Conservation (phyloP, 495 filamentous ascomycete genomes). For the Hyaloscypha variabilis region DNA sequence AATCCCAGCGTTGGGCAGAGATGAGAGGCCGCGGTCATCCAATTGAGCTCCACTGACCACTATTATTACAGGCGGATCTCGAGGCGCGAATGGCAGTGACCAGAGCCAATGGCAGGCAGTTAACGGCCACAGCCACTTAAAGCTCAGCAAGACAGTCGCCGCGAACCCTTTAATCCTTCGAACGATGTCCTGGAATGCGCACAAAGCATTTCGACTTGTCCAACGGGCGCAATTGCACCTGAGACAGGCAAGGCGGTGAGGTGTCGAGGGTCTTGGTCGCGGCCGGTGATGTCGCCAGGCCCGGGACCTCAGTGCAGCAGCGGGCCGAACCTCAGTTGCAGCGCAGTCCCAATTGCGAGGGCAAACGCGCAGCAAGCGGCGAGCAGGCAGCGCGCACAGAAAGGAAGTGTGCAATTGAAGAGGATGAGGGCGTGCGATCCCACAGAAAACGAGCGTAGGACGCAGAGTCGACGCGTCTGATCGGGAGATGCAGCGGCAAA, state of each 20-base stretch:
- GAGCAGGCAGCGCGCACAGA: not conserved
- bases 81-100: constrained; percentile 26
- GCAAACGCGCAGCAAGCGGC: constrained; percentile 15
- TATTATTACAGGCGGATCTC: constrained; percentile 31
- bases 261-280: constrained; percentile 2
- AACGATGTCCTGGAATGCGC: constrained; percentile 30
- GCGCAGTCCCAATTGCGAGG: constrained; percentile 17
- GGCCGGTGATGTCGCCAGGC: not conserved
- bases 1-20: constrained; percentile 2
- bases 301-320: not conserved
- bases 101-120: constrained; percentile 8
- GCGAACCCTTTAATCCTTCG: constrained; percentile 34
- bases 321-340: constrained; percentile 9
- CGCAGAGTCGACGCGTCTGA: constrained; percentile 31
- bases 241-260: constrained; percentile 30
- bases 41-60: constrained; percentile 31
- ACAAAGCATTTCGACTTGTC: constrained; percentile 36
- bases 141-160: constrained; percentile 29
- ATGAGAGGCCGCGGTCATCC: constrained; percentile 21
- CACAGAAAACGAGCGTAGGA: constrained; percentile 28
- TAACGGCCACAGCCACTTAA: constrained; percentile 27
- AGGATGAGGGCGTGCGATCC: constrained; percentile 18
- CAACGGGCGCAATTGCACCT: constrained; percentile 27
- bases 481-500: constrained; percentile 17
- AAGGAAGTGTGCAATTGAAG: not conserved